A percentile compares a stretch with the other conserved stretches of the same genome.
Evolutionary conservation across 352 stramenopile genomes (phyloP).

Genomic region (Phytophthora cactorum): DNA sequence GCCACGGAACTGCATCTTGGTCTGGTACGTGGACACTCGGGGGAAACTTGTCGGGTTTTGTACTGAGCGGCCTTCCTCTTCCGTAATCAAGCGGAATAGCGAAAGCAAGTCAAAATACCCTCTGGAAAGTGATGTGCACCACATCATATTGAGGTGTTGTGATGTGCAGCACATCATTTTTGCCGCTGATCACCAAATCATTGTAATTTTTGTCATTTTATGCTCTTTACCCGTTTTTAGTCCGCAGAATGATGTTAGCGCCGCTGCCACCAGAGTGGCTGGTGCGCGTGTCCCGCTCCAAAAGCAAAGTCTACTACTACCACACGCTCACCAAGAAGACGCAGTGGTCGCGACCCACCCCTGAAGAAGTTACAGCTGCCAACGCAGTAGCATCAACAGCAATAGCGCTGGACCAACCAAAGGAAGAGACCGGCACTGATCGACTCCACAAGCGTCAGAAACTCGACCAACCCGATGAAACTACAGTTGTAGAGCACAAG

Average conservation of each 20-base stretch:
- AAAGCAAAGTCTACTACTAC: constrained; percentile 77
- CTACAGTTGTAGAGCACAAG: constrained; percentile 20
- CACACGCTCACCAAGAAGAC: constrained; percentile 54
- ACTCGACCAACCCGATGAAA: constrained; percentile 9
- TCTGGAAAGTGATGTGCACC: not conserved
- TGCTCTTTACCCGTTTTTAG: not conserved
- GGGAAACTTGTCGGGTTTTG: constrained; percentile 23
- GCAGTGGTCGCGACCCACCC: constrained; percentile 62
- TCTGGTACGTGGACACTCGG: constrained; percentile 1
- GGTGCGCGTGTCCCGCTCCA: constrained; percentile 73
- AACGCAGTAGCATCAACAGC: not conserved
- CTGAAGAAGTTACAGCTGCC: constrained; percentile 11
- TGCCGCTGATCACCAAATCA: no score
- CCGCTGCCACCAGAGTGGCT: constrained; percentile 61
- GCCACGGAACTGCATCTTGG: constrained; percentile 20
- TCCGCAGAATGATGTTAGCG: constrained; percentile 7
- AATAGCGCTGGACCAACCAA: not conserved
- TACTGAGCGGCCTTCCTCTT: constrained; percentile 9
- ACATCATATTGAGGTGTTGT: not conserved
- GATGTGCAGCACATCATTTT: constrained; percentile 10
- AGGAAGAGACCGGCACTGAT: not conserved
- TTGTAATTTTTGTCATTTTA: constrained; percentile 6
- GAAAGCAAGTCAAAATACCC: not conserved
- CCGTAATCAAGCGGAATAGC: constrained; percentile 19
- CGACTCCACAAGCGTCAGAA: constrained; percentile 21